Evolutionary conservation across 768 basidiomycete genomes (phyloP).

Genomic region (Pholiota molesta): DNA sequence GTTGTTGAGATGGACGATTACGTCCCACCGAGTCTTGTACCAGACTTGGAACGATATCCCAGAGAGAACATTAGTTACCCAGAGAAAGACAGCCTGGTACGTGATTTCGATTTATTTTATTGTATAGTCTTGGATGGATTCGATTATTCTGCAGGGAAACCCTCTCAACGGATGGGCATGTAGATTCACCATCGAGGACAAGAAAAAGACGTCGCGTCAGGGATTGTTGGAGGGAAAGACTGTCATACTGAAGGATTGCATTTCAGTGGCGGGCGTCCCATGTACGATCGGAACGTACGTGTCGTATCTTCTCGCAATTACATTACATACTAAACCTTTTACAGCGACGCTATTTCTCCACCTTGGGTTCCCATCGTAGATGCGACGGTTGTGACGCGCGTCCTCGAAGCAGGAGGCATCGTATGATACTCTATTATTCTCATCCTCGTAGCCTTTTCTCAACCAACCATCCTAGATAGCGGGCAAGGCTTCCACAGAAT

Average conservation of each 20-base stretch:
- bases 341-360: slow-evolving; percentile 27
- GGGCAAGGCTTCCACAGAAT: slow-evolving; percentile 25
- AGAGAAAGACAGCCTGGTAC: slow-evolving; percentile 14
- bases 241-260: slow-evolving; percentile 46
- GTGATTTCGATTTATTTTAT: not conserved
- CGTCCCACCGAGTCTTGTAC: slow-evolving; percentile 17
- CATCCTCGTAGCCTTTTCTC: not conserved
- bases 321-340: slow-evolving; percentile 19
- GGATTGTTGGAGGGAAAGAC: slow-evolving; percentile 39
- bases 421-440: slow-evolving; percentile 6
- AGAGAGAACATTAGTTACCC: slow-evolving; percentile 23
- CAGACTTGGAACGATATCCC: slow-evolving; percentile 23
- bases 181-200: slow-evolving; percentile 34
- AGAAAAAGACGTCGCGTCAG: slow-evolving; percentile 16
- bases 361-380: slow-evolving; percentile 32
- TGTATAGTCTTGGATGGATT: not conserved
- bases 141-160: slow-evolving; percentile 25
- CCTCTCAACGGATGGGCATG: slow-evolving; percentile 37
- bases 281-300: slow-evolving; percentile 41
- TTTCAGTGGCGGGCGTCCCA: slow-evolving; percentile 43
- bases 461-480: slow-evolving; percentile 12
- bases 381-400: slow-evolving; percentile 46
- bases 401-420: slow-evolving; percentile 43
- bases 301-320: too few species aligned
- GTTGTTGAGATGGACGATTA: slow-evolving; percentile 25